Base-by-base conservation (phyloP, 2,329 filamentous ascomycete species). In the Diaporthe humulicola region DNA sequence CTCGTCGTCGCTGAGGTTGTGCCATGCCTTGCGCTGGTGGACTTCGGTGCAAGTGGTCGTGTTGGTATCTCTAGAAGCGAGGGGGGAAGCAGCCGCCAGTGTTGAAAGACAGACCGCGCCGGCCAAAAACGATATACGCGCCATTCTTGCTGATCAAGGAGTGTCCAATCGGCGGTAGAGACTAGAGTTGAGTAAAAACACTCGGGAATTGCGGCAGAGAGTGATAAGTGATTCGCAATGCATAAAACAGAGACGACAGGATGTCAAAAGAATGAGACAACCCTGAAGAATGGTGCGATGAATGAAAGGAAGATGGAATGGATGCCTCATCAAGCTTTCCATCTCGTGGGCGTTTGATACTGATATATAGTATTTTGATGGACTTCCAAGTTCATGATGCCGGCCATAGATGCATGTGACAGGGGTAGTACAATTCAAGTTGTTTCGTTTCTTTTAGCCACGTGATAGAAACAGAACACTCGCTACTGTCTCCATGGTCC, bases 1-100 rank as follows among this genome's bases (percentile, higher is more conserved):
- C 76, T 84, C 81, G 25, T 30, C 66, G 36, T 74, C 64, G 33
- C 50, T 70, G n/a, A 74, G 54, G 38, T 58, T 74, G 72, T 74
- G 66, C 71, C 71, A 73, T 69, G 71, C 71, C 61, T 73, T 73
- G 25, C 71, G 71, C 61, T 73, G 71, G 48, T 64, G 54, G 9
- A 69, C 48, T n/a, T 36, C 42, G 14, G 40, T 70, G 50, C 71
- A 73, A 5, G 71, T 73, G 40, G 71, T 73, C 17, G 60, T 33
- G 58, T 45, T 64, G 58, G 58, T 4, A 28, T 64, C 38, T 45
- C 60, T 45, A 17, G 60, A n/a, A 64, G 40, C 17, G 17, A 64
- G n/a, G 2, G 66, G 52, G n/a, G 66, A 38, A 17, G 66, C 66
- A 4, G 28, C 9, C 5, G 66, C 45, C 12, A 70, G 19, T 15